These are phyloP conservation scores for Guillardia theta DNA, from an alignment of 78 protist species.

Conservation along the genomic window DNA sequence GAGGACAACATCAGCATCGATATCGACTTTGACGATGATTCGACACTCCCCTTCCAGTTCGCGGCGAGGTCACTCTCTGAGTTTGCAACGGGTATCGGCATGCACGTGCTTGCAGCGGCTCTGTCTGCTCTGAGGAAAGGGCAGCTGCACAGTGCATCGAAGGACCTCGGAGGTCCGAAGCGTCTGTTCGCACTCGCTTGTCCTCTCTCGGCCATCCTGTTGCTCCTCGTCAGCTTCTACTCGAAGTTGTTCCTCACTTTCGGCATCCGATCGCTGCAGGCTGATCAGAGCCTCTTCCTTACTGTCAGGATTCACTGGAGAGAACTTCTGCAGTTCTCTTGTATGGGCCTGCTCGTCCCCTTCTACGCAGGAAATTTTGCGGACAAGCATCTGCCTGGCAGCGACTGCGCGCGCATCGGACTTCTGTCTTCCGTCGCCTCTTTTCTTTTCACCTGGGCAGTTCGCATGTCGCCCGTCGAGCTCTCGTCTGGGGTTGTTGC, in stretches of 20 bases:
- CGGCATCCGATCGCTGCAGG: too few relatives aligned
- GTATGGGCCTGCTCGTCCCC: conserved; percentile 29
- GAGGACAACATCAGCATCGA: too few relatives aligned
- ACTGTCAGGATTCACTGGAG: not conserved
- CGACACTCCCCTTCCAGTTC: too few relatives aligned
- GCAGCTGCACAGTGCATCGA: not conserved
- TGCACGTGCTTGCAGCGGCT: not conserved
- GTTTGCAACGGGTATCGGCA: not conserved
- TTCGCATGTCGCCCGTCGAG: conserved; percentile 33
- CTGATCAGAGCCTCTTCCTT: not conserved
- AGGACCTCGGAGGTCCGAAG: not conserved
- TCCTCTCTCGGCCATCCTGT: not conserved
- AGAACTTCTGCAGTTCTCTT: not conserved
- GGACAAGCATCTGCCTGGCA: not conserved
- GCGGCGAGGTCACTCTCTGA: too few relatives aligned
- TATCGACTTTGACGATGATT: too few relatives aligned
- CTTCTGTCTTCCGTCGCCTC: conserved; percentile 15
- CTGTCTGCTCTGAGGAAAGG: not conserved
- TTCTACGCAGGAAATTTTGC: conserved; percentile 40
- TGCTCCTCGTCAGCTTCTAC: not conserved
- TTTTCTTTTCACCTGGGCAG: conserved; percentile 20
- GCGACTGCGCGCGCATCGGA: not conserved
- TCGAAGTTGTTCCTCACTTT: not conserved
- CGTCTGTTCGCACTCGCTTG: conserved; percentile 22
- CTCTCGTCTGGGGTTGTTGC: conserved; percentile 26